Evolutionary conservation across 306 rosid species (phyloP), one percentile per base, ranked within the genome.

Genomic region (Cucurbita ficifolia): DNA sequence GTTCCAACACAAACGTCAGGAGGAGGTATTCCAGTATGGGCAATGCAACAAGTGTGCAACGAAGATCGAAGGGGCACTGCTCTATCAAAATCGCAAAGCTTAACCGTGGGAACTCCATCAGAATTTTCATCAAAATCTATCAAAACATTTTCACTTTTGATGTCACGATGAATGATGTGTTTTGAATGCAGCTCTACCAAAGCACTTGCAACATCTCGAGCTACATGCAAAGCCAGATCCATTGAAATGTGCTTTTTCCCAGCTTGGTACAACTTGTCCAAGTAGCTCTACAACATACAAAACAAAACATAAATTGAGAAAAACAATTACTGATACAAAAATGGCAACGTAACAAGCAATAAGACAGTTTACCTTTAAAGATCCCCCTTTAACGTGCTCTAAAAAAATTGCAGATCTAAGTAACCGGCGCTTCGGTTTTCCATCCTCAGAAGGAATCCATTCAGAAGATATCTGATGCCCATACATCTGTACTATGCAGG

Each of bases 21-120:
- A 61, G 91, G 87, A 75, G 92, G 96, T 56, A 88, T 74, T 76
- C 99, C 99, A 54, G 81, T 46, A 54, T 95, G 99, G 39, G 96
- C 92, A 39, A 95, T 88, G 70, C 96, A 89, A 81, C 99, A 95
- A 24, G 86, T 84, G 81, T 95, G 99, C 83, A 83, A 69, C 54
- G 78, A 75, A 57, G 96, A 88, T 57, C 96, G 89, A 63, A 91
- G 85, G 33, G 97, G 97, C 79, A 91, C 97, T 52, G 97, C 96
- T 81, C 91, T 85, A 71, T 95, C 99, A 85, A 95, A 95, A 89
- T 95, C 99, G 81, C 99, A 88, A 13, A 95, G 89, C 96, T 95
- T 95, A 78, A 91, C 91, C 46, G 85, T 72, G 52, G 91, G 96
- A 60, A 86, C 80, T 81, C 97, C 96, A 72, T 91, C 86, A 18